Conservation (phyloP, 495 filamentous ascomycete genomes). For the Penicillium diatomitis region DNA sequence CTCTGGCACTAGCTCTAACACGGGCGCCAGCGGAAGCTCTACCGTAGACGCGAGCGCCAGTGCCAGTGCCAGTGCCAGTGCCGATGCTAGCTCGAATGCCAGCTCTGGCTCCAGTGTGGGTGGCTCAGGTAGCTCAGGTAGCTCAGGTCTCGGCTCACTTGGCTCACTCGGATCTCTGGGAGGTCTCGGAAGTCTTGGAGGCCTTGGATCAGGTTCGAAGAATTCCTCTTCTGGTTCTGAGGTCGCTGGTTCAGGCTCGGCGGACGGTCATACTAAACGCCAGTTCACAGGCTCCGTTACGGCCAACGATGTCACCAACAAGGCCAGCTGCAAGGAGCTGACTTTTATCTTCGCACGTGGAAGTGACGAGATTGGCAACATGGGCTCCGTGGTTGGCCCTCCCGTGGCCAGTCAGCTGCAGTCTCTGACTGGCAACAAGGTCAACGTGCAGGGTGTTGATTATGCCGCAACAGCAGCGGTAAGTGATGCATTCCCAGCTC, state of each 20-base stretch:
- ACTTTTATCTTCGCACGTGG: constrained; percentile 54
- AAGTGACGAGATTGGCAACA: constrained; percentile 46
- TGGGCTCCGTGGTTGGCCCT: constrained; percentile 49
- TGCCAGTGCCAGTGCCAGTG: no score
- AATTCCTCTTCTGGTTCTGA: neutral
- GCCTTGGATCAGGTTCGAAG: neutral
- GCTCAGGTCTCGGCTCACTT: no score
- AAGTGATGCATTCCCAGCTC: constrained; percentile 1
- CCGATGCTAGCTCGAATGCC: no score
- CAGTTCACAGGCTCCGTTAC: constrained; percentile 20
- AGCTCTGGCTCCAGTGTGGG: no score
- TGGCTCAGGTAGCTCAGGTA: no score
- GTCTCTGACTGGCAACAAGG: constrained; percentile 22
- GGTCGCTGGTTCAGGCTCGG: neutral
- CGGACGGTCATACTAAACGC: constrained; percentile 2
- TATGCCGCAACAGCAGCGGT: constrained; percentile 38
- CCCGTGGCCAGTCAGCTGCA: constrained; percentile 42
- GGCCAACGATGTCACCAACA: constrained; percentile 34
- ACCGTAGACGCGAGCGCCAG: no score
- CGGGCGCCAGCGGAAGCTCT: no score
- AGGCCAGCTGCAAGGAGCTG: constrained; percentile 33
- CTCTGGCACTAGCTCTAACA: no score
- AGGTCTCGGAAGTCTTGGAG: neutral
- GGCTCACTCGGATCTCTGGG: neutral
- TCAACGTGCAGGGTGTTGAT: constrained; percentile 49